These are phyloP conservation scores for Clathrus columnatus DNA, from an alignment of 768 basidiomycete species.

Conservation along the genomic window DNA sequence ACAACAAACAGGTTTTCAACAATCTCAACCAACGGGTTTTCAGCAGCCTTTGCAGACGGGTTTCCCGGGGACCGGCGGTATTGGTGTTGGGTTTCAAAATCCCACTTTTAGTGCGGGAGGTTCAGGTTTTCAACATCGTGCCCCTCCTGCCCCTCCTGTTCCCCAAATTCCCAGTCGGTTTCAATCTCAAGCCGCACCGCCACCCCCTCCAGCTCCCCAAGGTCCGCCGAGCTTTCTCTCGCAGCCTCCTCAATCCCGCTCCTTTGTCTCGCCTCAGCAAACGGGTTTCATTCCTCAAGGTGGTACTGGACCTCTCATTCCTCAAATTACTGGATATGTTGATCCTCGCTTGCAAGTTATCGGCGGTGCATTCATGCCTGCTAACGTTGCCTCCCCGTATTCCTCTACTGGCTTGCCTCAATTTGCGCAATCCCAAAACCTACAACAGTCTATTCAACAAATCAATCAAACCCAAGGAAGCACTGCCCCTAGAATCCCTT, in stretches of 20 bases:
- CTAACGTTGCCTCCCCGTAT: slow-evolving; percentile 52
- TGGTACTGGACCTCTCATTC: slow-evolving; percentile 39
- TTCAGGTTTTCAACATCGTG: slow-evolving; percentile 27
- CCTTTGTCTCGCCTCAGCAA: slow-evolving; percentile 41
- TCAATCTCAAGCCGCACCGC: slow-evolving; percentile 36
- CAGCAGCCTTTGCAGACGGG: slow-evolving; percentile 59
- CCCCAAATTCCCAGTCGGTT: slow-evolving; percentile 57
- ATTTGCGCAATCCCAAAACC: slow-evolving; percentile 46
- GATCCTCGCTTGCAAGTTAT: slow-evolving; percentile 84
- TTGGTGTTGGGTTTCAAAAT: slow-evolving; percentile 33
- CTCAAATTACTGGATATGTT: slow-evolving; percentile 72
- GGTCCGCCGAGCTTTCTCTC: slow-evolving; percentile 44
- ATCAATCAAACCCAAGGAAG: slow-evolving; percentile 70
- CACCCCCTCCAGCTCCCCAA: slow-evolving; percentile 21
- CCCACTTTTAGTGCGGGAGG: slow-evolving; percentile 21
- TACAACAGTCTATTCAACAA: slow-evolving; percentile 84
- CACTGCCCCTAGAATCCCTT: slow-evolving; percentile 61
- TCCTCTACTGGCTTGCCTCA: slow-evolving; percentile 53
- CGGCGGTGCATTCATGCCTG: slow-evolving; percentile 88
- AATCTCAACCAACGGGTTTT: slow-evolving; percentile 23
- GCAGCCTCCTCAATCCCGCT: slow-evolving; percentile 42
- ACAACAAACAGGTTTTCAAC: slow-evolving; percentile 8
- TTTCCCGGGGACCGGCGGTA: slow-evolving; percentile 30
- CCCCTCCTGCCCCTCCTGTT: slow-evolving; percentile 48
- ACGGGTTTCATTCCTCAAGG: slow-evolving; percentile 47